Conservation (phyloP, 768 basidiomycete genomes). For the Boletus rubropictus region DNA sequence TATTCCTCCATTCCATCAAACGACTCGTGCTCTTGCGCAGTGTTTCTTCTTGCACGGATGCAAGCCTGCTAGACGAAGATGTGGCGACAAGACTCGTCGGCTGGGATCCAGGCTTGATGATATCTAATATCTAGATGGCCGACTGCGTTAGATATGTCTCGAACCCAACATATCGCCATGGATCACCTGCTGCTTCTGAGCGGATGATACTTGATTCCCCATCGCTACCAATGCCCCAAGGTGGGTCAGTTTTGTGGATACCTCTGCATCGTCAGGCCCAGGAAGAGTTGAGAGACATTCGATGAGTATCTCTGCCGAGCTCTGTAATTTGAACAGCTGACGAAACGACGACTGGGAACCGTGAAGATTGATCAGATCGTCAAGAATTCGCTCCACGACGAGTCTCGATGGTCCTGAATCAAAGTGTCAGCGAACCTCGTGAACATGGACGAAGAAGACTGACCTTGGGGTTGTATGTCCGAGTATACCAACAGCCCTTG, state of each 20-base stretch:
- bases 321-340: slow-evolving; percentile 67
- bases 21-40: slow-evolving; percentile 57
- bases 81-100: background rate
- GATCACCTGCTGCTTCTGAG: slow-evolving; percentile 70
- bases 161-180: background rate
- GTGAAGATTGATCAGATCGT: slow-evolving; percentile 66
- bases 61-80: slow-evolving; percentile 13
- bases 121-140: slow-evolving; percentile 48
- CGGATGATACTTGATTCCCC: slow-evolving; percentile 52
- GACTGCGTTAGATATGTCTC: slow-evolving; percentile 1
- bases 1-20: slow-evolving; percentile 69
- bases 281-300: slow-evolving; percentile 52
- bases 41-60: slow-evolving; percentile 29
- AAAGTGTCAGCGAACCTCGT: background rate
- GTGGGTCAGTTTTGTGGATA: slow-evolving; percentile 67
- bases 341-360: slow-evolving; percentile 60
- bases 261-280: slow-evolving; percentile 6
- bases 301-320: slow-evolving; percentile 60
- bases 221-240: slow-evolving; percentile 63
- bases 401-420: slow-evolving; percentile 19
- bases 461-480: slow-evolving; percentile 18
- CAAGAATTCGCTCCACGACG: slow-evolving; percentile 39
- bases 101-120: slow-evolving; percentile 36
- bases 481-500: slow-evolving; percentile 41
- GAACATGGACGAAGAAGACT: background rate